phyloP scores from a whole-genome alignment of 2,329 filamentous ascomycete species.

The Monosporascus sp. region DNA sequence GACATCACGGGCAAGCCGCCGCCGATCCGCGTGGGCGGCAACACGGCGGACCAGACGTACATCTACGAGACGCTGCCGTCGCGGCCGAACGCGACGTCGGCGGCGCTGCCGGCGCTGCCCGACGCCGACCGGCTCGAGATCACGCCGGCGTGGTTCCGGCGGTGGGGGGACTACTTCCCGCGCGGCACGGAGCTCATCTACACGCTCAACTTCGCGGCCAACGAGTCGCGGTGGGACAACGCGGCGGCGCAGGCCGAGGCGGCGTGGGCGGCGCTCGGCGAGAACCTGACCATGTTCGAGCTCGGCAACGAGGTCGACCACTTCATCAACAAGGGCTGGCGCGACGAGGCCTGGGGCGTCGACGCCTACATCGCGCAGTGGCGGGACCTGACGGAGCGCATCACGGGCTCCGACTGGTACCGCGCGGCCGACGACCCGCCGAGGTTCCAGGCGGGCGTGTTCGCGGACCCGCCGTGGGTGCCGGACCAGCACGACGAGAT shows the following conservation, averaged over 20 bases:
- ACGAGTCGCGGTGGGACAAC: slow-evolving; percentile 23
- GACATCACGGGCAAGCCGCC: slow-evolving; percentile 24
- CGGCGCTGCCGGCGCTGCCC: slow-evolving; percentile 17
- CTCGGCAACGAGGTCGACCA: slow-evolving; percentile 33
- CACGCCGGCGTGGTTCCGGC: slow-evolving; percentile 26
- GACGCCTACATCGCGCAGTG: slow-evolving; percentile 25
- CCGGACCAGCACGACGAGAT: slow-evolving; percentile 31
- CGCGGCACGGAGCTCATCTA: slow-evolving; percentile 25
- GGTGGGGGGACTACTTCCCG: slow-evolving; percentile 27
- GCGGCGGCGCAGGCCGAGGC: slow-evolving; percentile 24
- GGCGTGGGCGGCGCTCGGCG: slow-evolving; percentile 21
- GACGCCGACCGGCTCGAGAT: slow-evolving; percentile 24
- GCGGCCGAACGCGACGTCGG: slow-evolving; percentile 22
- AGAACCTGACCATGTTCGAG: slow-evolving; percentile 25
- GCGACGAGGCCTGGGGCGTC: slow-evolving; percentile 24
- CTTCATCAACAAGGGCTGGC: slow-evolving; percentile 29
- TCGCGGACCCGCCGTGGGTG: slow-evolving; percentile 30
- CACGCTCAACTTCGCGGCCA: slow-evolving; percentile 27
- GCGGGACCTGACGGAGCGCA: slow-evolving; percentile 25
- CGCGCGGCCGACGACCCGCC: slow-evolving; percentile 12
- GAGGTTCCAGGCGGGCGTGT: slow-evolving; percentile 28
- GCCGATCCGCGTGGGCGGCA: slow-evolving; percentile 28
- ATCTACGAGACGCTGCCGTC: slow-evolving; percentile 19
- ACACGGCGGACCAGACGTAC: slow-evolving; percentile 30
- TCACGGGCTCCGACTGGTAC: slow-evolving; percentile 26